Evolutionary conservation across 2,329 filamentous ascomycete genomes (phyloP), one percentile per base, ranked within the genome.

Genomic region (Microascus cirrosus): DNA sequence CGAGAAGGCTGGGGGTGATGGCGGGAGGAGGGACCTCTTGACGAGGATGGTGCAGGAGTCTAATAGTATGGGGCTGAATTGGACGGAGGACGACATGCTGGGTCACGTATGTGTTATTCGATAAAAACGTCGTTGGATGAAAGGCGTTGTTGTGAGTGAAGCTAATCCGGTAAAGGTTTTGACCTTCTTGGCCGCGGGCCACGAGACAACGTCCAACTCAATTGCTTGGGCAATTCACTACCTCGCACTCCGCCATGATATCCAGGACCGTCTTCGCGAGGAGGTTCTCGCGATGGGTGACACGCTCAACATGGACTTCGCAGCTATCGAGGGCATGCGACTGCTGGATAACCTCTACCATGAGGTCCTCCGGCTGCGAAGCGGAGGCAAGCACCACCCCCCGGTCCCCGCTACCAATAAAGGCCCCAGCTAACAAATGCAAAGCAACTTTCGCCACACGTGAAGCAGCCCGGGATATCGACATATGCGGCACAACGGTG

Each of bases 161-260:
- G 36, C 28, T 35, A 34, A 34, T 18, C 52, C 63, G 3, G 65
- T 71, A n/a, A 66, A 76, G 62, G 60, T 74, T 25, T 67, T 77
- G 63, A 77, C 75, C 8, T 72, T 76, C 60, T 64, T 76, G 36
- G 68, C 73, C 1, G 71, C 75, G 15, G 74, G 74, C 0, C 74
- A 77, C 53, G 74, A 77, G 59, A 76, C 74, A 0, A 76, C 73
- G 1, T 73, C 74, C 2, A 67, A 68, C 0, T 64, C 71, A 0
- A 66, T 76, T 54, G 70, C 69, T 0, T 77, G 74, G 74, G 69
- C 69, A 0, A 66, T 70, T 2, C 74, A 76, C 34, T 64, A 71
- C 57, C 62, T 77, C 10, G 63, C 68, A 6, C 64, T 66, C 42
- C 62, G 72, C 25, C 70, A 70, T 0, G 62, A 67, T 1, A 62